Evolutionary conservation across 2,329 filamentous ascomycete species (phyloP).

Genomic region (Epichloe sibirici): DNA sequence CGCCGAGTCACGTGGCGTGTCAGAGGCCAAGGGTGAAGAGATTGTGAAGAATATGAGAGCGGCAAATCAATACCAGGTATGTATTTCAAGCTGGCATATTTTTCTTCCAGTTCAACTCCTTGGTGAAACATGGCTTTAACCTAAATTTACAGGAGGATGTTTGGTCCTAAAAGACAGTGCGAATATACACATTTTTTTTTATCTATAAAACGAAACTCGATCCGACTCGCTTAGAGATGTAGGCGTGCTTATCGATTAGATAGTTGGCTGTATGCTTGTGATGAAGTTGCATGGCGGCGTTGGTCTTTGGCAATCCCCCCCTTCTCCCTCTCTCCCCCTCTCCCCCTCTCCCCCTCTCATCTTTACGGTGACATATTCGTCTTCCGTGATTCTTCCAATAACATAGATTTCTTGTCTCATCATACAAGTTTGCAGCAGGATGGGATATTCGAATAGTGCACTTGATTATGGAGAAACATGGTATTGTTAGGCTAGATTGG

Average conservation of each 20-base stretch:
- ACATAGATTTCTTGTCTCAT: neutral
- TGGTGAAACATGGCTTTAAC: neutral
- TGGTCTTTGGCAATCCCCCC: neutral
- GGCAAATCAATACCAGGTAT: conserved; percentile 88
- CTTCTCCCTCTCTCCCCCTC: no score
- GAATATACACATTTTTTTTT: neutral
- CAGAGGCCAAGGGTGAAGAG: conserved; percentile 83
- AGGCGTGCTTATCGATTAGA: neutral
- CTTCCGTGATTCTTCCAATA: neutral
- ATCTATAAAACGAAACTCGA: neutral
- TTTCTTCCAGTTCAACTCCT: conserved; percentile 1
- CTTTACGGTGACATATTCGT: neutral
- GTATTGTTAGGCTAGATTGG: no score
- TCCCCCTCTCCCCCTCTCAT: no score
- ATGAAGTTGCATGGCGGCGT: conserved; percentile 5
- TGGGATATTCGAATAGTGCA: neutral
- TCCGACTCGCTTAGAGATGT: neutral
- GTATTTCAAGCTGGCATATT: conserved; percentile 11
- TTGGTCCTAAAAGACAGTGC: conserved; percentile 40
- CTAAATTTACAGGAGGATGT: conserved; percentile 48
- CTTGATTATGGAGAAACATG: no score
- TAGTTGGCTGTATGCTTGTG: neutral
- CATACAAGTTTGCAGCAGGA: neutral
- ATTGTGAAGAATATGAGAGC: conserved; percentile 95
- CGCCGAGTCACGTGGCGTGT: conserved; percentile 66